These are phyloP conservation scores for Cymodocea nodosa DNA, from an alignment of 116 monocot genomes.

Conservation along the genomic window DNA sequence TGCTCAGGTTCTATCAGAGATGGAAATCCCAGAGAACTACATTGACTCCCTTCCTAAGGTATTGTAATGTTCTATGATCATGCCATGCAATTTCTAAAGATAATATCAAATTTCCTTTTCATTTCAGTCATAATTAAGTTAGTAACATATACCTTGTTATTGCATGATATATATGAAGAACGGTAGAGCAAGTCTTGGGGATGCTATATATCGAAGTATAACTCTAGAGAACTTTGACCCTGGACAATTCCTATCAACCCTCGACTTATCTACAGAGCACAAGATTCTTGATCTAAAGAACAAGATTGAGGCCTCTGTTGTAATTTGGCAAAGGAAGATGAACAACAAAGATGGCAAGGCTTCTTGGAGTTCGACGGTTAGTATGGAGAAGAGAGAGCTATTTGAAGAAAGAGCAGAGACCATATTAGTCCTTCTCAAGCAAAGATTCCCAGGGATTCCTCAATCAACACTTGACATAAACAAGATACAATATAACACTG, in stretches of 20 bases:
- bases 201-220: constrained; percentile 8
- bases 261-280: constrained; percentile 18
- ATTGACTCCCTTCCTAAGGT: constrained; percentile 82
- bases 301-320: constrained; percentile 16
- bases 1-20: constrained; percentile 70
- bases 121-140: neutral
- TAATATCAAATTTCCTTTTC: neutral
- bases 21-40: constrained; percentile 71
- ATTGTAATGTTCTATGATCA: neutral
- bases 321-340: constrained; percentile 27
- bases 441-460: constrained; percentile 16
- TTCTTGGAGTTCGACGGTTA: constrained; percentile 18
- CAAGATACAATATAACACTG: constrained; percentile 20
- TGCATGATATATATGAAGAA: constrained; percentile 4
- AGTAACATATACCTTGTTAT: neutral
- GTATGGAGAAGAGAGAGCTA: constrained; percentile 17
- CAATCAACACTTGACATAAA: constrained; percentile 20
- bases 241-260: constrained; percentile 12
- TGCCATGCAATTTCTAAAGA: neutral
- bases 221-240: constrained; percentile 15
- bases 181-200: constrained; percentile 14
- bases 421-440: constrained; percentile 17
- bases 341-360: constrained; percentile 13
- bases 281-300: constrained; percentile 21
- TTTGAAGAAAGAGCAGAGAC: constrained; percentile 23